Conservation (phyloP, 2,329 filamentous ascomycete species). For the Phialophora macrospora region DNA sequence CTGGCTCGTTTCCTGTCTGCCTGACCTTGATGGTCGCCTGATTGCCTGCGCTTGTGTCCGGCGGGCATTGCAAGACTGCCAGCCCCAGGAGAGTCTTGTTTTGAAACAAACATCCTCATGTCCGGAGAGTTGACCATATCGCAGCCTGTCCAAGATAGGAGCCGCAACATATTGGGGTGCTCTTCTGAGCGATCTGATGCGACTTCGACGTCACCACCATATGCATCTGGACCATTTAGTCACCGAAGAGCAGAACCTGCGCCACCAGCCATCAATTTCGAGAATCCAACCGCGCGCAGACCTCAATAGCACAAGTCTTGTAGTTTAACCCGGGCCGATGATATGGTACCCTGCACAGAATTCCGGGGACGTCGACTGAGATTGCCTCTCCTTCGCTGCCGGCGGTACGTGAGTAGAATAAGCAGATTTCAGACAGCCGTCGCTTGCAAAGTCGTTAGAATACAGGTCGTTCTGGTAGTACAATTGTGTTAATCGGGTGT, state of each 20-base stretch:
- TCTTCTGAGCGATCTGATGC: conserved; percentile 19
- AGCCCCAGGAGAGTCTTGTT: conserved; percentile 40
- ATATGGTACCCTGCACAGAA: background rate
- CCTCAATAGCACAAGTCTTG: background rate
- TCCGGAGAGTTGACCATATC: conserved; percentile 53
- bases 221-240: conserved; percentile 32
- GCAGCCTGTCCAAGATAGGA: conserved; percentile 55
- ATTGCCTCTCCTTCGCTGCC: background rate
- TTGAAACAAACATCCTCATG: conserved; percentile 50
- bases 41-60: conserved; percentile 62
- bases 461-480: conserved; percentile 24
- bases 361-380: background rate
- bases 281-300: background rate
- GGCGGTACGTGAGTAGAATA: conserved; percentile 7
- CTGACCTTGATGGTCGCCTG: conserved; percentile 32
- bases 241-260: conserved; percentile 24
- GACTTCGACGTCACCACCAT: conserved; percentile 13
- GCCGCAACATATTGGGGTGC: conserved; percentile 50
- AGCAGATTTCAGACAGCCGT: conserved; percentile 6
- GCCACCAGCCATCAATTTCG: conserved; percentile 31
- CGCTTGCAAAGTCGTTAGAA: conserved; percentile 11
- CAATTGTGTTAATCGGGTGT: conserved; percentile 26
- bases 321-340: background rate
- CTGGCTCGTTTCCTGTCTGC: conserved; percentile 32
- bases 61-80: conserved; percentile 32